Base-by-base conservation (phyloP, 352 stramenopile genomes). In the Pythium folliculosum region DNA sequence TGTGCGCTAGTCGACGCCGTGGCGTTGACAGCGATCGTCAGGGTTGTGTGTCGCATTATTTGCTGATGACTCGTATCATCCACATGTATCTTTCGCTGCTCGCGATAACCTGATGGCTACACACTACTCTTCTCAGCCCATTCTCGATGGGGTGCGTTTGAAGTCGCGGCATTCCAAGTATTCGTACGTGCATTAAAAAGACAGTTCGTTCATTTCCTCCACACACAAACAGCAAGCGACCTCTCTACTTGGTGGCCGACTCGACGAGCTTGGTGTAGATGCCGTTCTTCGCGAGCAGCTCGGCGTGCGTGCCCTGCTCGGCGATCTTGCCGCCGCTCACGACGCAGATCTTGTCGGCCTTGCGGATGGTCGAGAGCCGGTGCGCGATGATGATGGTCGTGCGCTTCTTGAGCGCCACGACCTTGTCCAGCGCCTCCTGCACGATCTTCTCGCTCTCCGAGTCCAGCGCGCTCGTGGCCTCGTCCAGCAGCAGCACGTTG, bases 401-500 rank as follows among this genome's bases (percentile, higher is more conserved):
- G 40, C 40, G 40, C 40, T n/a, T 1, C 5, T 1, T 19, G 14
- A 19, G 38, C 38, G 40, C 40, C 10, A 47, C 14, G 14, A 47
- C 40, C 14, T n/a, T 3, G 40, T 47, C 40, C 12, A 47, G 40
- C 14, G 40, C 40, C 6, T 2, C 9, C 40, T 47, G 40, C 12
- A 47, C 40, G 40, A n/a, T 7, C 14, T 1, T 4, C 40, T 47
- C 40, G 40, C 40, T 47, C 40, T 47, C 40, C 1, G 40, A 5
- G 55, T 86, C 77, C 7, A 86, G 61, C 4, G 77, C 74, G 22
- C 75, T 90, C 32, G 88, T 97, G 19, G 88, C 87, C 63, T 97
- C 88, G 62, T 97, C 90, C 13, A 96, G 70, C 16, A 97, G 72
- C n/a, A 97, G 57, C 44, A 97, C 76, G 37, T 78, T 65, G n/a